Percentiles rank a stretch among this genome's conserved stretches.
These are phyloP conservation scores for Amoebophrya sp. DNA, from an alignment of 169 alveolate genomes.

Conservation along the genomic window DNA sequence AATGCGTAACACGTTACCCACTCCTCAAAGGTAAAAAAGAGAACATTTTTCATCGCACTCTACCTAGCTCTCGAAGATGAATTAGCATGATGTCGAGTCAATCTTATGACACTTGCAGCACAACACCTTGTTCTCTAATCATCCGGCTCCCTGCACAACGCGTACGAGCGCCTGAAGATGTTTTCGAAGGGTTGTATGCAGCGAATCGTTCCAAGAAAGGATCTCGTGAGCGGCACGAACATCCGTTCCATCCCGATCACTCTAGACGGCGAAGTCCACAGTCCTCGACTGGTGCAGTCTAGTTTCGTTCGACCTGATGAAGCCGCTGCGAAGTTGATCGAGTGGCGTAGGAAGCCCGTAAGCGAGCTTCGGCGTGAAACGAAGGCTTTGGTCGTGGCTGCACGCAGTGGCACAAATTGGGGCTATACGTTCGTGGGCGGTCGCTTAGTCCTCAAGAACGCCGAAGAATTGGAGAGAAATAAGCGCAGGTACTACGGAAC, in stretches of 20 bases:
- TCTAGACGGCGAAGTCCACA: not conserved
- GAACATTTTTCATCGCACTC: no score
- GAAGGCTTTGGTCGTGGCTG: not conserved
- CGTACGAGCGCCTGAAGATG: no score
- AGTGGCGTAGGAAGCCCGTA: not conserved
- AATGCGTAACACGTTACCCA: no score
- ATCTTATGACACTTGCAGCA: no score
- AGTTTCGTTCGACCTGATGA: not conserved
- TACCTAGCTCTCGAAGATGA: no score
- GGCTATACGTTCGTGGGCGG: not conserved
- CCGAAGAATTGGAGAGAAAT: not conserved
- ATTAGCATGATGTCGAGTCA: no score
- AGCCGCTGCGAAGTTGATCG: not conserved
- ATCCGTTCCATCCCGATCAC: not conserved
- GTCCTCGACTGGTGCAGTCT: not conserved
- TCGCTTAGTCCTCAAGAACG: not conserved
- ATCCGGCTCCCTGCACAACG: no score
- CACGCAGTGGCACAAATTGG: not conserved
- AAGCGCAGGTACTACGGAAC: not conserved
- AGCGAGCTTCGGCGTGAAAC: not conserved
- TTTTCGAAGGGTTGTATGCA: not conserved
- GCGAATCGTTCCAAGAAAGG: not conserved
- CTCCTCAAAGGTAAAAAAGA: no score
- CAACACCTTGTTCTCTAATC: no score
- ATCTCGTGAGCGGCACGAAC: not conserved